Evolutionary conservation across 306 rosid species (phyloP), one percentile per base, ranked within the genome.

Genomic region (Sicyos edulis): DNA sequence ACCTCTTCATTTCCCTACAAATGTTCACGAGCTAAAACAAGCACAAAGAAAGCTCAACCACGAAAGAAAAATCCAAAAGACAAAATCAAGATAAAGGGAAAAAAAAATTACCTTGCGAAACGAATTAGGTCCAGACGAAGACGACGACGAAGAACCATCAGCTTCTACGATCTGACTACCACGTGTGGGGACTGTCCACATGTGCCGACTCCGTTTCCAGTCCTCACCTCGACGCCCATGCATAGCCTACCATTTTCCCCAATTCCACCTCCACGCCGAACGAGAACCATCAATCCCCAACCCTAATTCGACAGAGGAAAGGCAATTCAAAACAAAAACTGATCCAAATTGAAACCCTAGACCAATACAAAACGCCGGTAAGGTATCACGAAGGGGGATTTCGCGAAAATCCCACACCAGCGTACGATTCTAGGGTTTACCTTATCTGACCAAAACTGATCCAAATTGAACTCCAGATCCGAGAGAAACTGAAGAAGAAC

Each of bases 241-340:
- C 89, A 87, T 85, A 87, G 85, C 92, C 89, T 83, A 51, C 86
- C 89, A 85, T 87, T 85, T 85, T 83, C 89, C 87, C 86, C 80
- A 82, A 84, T 81, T 80, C 83, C 77, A 51, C 74, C 82, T 74
- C 72, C 82, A 83, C 34, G 67, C 53, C 78, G 77, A 62, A 79
- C 78, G 71, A 77, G 62, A 37, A 86, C 73, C 85, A 77, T 83
- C 84, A 86, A 83, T 73, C 65, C 37, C 82, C 70, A 37, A 71
- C 77, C 64, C 77, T 60, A 74, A 77, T 20, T 49, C 19, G 71
- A 54, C 37, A 34, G 71, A 76, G 61, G 78, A 78, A 32, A 77
- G 17, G 40, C 26, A 26, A 49, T 77, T 71, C 69, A 62, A 65
- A 49, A 68, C 51, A 47, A 32, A 32, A 32, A 32, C 37, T 32